A percentile compares a stretch with the other conserved stretches of the same genome.
phyloP scores from a whole-genome alignment of 371 early-diverging fungal genomes.

The Mortierella sp. region DNA sequence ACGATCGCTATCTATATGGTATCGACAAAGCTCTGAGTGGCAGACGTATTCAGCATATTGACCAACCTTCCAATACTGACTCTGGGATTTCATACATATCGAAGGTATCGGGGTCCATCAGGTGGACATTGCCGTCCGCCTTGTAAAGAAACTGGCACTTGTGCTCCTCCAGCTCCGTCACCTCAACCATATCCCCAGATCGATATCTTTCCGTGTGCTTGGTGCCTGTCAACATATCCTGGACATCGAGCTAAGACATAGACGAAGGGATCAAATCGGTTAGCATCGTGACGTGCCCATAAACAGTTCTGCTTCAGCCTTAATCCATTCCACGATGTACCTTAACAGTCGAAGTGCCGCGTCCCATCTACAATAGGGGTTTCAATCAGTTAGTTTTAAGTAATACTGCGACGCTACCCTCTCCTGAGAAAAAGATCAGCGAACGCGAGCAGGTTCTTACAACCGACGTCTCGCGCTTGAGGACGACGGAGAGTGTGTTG shows the following conservation, averaged over 20 bases:
- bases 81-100: slow-evolving; percentile 77
- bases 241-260: slow-evolving; percentile 70
- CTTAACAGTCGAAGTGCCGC: slow-evolving; percentile 53
- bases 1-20: background rate
- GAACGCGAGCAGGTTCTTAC: slow-evolving; percentile 3
- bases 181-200: slow-evolving; percentile 72
- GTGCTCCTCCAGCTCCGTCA: slow-evolving; percentile 72
- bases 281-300: background rate
- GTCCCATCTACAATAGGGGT: slow-evolving; percentile 48
- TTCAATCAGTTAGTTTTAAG: too few species aligned
- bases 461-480: slow-evolving; percentile 50
- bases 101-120: slow-evolving; percentile 76
- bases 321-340: slow-evolving; percentile 3
- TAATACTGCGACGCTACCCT: too few species aligned
- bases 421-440: background rate
- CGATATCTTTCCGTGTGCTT: slow-evolving; percentile 74
- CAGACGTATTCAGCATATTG: background rate
- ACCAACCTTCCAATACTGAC: slow-evolving; percentile 70
- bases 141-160: slow-evolving; percentile 79
- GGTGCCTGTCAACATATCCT: slow-evolving; percentile 63
- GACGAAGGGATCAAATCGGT: background rate
- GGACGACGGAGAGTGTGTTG: slow-evolving; percentile 37
- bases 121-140: slow-evolving; percentile 67
- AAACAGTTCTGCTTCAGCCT: background rate
- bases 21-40: background rate